Base-by-base conservation (phyloP, 2,329 filamentous ascomycete species). In the Plectosphaerella sp. region DNA sequence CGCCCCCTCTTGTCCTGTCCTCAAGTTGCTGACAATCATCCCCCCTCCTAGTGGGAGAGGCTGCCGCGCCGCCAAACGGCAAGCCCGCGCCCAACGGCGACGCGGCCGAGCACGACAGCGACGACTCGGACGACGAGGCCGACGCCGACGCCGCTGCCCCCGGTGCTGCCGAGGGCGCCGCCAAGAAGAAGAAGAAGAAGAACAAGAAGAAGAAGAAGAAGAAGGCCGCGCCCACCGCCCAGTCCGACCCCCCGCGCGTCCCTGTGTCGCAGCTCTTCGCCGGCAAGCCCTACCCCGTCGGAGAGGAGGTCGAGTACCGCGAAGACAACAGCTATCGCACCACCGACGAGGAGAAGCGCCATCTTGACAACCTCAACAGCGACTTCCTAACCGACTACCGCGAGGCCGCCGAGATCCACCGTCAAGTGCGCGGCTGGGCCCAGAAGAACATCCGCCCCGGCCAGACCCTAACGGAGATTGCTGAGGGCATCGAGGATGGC, bases 401-500 rank as follows among this genome's bases (percentile, higher is more conserved):
- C 56, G 82, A 92, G 62, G 90, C 84, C 46, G 89, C 90, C n/a
- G 90, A 95, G 71, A 83, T 90, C n/a, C 91, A 96, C 68, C 84
- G 91, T 52, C 88, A 95, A 67, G 90, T 94, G 52, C 86, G 91
- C 48, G 86, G 91, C 68, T 92, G 88, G 80, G 89, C 88, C 4
- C 86, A 90, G 70, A 86, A 86, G 66, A 86, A 79, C 64, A 89
- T 94, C 64, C 88, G 88, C 74, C 91, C 91, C 1, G 91, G 91
- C 47, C 86, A 90, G 77, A 82, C 80, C 7, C 72, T 96, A 64
- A 91, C 86, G 3, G 86, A 91, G 67, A 93, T 95, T 59, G 89
- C 89, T 9, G 86, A 93, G 66, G 87, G 86, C n/a, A 95, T 96
- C 61, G 91, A 95, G 69, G 83, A 93, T 65, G 82, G 88, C 49